phyloP scores from a whole-genome alignment of 495 filamentous ascomycete genomes.

The Aspergillus nidulans region DNA sequence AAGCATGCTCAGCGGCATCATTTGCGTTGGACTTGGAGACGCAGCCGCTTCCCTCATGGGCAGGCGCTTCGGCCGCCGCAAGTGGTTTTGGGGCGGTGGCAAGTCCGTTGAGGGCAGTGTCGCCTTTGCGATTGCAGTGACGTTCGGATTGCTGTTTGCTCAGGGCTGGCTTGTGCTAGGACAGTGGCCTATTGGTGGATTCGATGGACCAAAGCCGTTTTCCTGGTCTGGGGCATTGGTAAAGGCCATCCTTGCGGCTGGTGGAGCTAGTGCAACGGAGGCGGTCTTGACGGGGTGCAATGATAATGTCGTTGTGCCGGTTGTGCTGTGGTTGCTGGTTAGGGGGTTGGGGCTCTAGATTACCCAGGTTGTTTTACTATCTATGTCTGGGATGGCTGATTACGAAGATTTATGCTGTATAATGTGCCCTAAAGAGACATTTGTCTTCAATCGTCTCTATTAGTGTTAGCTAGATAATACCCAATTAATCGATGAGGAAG shows the following conservation, averaged over 20 bases:
- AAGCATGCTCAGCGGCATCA: conserved; percentile 82
- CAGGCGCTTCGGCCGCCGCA: conserved; percentile 74
- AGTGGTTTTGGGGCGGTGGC: conserved; percentile 96
- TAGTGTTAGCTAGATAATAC: background rate
- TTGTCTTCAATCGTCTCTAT: background rate
- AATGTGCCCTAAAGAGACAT: conserved; percentile 5
- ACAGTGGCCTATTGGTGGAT: conserved; percentile 53
- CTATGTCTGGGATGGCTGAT: conserved; percentile 2
- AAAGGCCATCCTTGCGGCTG: conserved; percentile 66
- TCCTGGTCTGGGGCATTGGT: conserved; percentile 41
- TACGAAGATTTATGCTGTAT: conserved; percentile 6
- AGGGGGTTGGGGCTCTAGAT: conserved; percentile 65
- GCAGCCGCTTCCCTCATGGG: conserved; percentile 91
- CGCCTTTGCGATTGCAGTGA: conserved; percentile 80
- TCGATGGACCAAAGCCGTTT: conserved; percentile 21
- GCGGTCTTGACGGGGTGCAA: conserved; percentile 95
- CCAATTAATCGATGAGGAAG: no score
- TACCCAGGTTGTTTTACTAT: background rate
- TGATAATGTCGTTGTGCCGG: conserved; percentile 97
- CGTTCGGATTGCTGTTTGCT: conserved; percentile 63
- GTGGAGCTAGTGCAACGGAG: conserved; percentile 84
- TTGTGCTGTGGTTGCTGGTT: conserved; percentile 87
- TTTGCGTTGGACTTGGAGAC: conserved; percentile 94
- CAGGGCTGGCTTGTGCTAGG: conserved; percentile 72
- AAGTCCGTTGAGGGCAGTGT: conserved; percentile 90